Evolutionary conservation across 2,329 filamentous ascomycete genomes (phyloP).

Genomic region (Aspergillus sojae): DNA sequence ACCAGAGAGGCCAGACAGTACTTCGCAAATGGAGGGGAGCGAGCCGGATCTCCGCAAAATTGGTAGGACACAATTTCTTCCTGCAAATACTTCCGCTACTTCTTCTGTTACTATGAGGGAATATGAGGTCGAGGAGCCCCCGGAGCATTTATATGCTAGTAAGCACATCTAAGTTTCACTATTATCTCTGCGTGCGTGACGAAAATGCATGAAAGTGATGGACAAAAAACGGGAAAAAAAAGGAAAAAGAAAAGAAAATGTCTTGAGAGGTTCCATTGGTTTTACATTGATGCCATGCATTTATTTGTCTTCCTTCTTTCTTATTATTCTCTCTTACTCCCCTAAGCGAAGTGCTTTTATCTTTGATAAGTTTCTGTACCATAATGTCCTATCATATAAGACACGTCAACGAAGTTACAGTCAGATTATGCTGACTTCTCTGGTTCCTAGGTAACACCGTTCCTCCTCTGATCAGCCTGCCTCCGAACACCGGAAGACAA

Average conservation of each 20-base stretch:
- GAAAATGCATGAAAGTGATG: neutral
- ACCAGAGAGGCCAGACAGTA: slow-evolving; percentile 6
- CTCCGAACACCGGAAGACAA: slow-evolving; percentile 27
- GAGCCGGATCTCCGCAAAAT: slow-evolving; percentile 29
- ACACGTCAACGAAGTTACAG: slow-evolving; percentile 20
- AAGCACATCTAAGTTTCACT: slow-evolving; percentile 14
- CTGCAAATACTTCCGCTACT: slow-evolving; percentile 25
- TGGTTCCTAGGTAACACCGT: slow-evolving; percentile 36
- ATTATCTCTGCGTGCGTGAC: neutral
- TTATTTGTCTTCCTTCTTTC: neutral
- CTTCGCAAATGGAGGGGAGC: slow-evolving; percentile 23
- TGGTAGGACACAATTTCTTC: slow-evolving; percentile 41
- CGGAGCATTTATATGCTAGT: slow-evolving; percentile 14
- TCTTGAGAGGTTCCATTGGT: neutral
- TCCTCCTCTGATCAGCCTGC: slow-evolving; percentile 21
- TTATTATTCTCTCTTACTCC: neutral
- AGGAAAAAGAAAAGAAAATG: neutral
- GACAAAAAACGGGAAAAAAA: neutral
- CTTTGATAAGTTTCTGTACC: slow-evolving; percentile 16
- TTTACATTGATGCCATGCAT: neutral
- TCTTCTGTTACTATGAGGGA: slow-evolving; percentile 33
- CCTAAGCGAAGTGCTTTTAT: neutral
- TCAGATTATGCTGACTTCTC: slow-evolving; percentile 38
- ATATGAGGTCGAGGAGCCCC: slow-evolving; percentile 44
- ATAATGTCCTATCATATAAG: slow-evolving; percentile 11